Conservation (phyloP, 345 rosid genomes). For the Balakata baccata region DNA sequence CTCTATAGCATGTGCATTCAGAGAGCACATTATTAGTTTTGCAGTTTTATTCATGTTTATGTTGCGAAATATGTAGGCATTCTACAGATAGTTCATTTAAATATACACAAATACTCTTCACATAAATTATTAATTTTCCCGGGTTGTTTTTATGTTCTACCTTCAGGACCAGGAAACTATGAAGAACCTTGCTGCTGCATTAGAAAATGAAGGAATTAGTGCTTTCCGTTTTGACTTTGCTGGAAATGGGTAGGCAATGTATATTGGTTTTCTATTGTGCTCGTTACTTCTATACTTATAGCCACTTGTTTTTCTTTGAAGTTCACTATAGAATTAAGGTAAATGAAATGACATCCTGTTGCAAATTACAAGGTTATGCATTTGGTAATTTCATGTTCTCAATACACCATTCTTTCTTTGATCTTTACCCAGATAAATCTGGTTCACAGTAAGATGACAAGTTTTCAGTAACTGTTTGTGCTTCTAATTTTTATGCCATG, state of each 20-base stretch:
- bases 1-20: neutral
- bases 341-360: neutral
- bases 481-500: neutral
- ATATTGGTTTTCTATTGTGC: neutral
- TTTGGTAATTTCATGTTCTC: neutral
- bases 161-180: constrained; percentile 16
- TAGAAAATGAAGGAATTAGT: constrained; percentile 31
- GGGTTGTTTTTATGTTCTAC: neutral
- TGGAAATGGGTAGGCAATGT: constrained; percentile 27
- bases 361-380: neutral
- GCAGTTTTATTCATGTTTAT: neutral
- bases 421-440: neutral
- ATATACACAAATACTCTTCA: neutral
- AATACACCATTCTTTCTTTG: neutral
- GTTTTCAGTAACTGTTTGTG: neutral
- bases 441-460: neutral
- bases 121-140: neutral
- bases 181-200: constrained; percentile 23
- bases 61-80: neutral
- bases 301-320: neutral
- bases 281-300: neutral
- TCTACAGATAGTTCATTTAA: neutral
- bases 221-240: constrained; percentile 33
- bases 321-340: neutral
- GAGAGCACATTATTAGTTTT: neutral